phyloP scores from a whole-genome alignment of 441 rosid species.

The Jatropha podagrica region DNA sequence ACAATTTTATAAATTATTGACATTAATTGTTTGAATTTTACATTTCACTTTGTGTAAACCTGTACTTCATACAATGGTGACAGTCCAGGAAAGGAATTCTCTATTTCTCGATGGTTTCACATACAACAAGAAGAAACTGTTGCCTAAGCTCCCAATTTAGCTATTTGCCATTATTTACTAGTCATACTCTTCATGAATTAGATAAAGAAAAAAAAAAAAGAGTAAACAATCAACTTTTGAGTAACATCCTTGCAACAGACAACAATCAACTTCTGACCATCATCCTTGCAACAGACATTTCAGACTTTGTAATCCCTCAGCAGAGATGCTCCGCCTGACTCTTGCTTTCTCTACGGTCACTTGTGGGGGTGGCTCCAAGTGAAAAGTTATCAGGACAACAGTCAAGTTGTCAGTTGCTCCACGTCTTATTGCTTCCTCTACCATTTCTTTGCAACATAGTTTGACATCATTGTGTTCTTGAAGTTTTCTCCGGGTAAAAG shows the following conservation, averaged over 20 bases:
- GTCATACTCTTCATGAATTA: constrained; percentile 5
- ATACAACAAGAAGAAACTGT: constrained; percentile 15
- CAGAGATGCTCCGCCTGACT: constrained; percentile 54
- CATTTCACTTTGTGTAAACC: background rate
- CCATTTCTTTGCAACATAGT: constrained; percentile 55
- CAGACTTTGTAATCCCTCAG: constrained; percentile 55
- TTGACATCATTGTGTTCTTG: constrained; percentile 63
- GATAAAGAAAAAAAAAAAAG: background rate
- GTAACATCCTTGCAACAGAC: constrained; percentile 36
- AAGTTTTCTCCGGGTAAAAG: constrained; percentile 52
- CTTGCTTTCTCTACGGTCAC: constrained; percentile 35
- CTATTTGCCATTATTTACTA: constrained; percentile 19
- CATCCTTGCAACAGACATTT: constrained; percentile 38
- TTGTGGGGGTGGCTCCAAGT: constrained; percentile 51
- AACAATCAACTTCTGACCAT: background rate
- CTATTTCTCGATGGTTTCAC: constrained; percentile 21
- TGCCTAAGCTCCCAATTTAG: background rate
- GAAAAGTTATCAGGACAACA: constrained; percentile 61
- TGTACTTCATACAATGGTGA: background rate
- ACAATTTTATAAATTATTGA: background rate
- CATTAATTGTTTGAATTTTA: background rate
- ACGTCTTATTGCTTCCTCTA: constrained; percentile 58
- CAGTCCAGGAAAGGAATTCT: background rate
- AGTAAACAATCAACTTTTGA: background rate
- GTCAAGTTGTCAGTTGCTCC: constrained; percentile 56